Conservation (phyloP, 768 basidiomycete genomes). For the Agaricus blazei region DNA sequence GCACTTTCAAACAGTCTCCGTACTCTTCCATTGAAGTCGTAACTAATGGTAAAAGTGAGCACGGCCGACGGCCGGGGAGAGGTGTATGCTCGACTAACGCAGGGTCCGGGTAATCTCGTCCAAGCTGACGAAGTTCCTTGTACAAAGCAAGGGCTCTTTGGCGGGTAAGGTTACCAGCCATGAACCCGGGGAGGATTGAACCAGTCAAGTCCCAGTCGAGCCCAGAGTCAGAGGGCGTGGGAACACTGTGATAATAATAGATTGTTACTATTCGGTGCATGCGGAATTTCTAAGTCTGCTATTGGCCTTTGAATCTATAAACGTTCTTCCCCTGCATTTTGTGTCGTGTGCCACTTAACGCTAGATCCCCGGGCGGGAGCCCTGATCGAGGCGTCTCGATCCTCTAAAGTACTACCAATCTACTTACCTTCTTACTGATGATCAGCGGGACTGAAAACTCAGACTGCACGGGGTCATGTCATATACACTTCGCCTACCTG, state of each 20-base stretch:
- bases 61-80: conserved; percentile 1
- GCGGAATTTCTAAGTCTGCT: background rate
- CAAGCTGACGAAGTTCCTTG: conserved; percentile 78
- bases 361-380: background rate
- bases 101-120: conserved; percentile 79
- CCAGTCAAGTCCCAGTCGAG: background rate
- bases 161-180: conserved; percentile 50
- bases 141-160: conserved; percentile 68
- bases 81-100: conserved; percentile 42
- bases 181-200: conserved; percentile 16
- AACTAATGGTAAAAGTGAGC: conserved; percentile 29
- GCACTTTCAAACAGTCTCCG: conserved; percentile 71
- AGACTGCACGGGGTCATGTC: no score
- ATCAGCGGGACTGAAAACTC: no score
- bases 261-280: background rate
- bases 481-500: no score
- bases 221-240: no score
- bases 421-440: no score
- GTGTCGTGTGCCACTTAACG: background rate
- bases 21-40: conserved; percentile 72
- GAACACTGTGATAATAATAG: background rate
- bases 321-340: background rate
- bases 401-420: no score
- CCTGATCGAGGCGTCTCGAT: background rate
- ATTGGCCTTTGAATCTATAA: background rate